phyloP scores from a whole-genome alignment of 108 stramenopile genomes.

The Parietichytrium sp. region DNA sequence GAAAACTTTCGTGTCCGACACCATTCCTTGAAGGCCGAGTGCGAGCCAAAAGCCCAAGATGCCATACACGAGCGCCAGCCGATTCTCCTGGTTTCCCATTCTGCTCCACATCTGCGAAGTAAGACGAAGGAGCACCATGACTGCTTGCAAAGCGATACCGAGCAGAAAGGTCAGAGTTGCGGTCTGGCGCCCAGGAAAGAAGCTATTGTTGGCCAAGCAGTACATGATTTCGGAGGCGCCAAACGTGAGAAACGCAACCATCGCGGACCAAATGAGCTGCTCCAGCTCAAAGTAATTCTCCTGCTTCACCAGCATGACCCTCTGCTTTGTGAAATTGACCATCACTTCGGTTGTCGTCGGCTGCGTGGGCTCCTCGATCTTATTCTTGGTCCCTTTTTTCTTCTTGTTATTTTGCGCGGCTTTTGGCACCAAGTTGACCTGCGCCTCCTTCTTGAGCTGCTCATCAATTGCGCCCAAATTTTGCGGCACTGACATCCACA shows the following conservation, averaged over 20 bases:
- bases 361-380: too few relatives aligned
- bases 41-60: background rate
- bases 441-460: too few relatives aligned
- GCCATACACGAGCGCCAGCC: background rate
- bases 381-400: too few relatives aligned
- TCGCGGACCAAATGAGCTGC: too few relatives aligned
- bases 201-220: background rate
- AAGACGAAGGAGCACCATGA: constrained; percentile 1
- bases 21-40: background rate
- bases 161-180: constrained; percentile 27
- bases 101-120: background rate
- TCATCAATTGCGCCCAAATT: too few relatives aligned
- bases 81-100: background rate
- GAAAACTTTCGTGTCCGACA: constrained; percentile 16
- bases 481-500: too few relatives aligned
- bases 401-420: too few relatives aligned
- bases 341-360: too few relatives aligned
- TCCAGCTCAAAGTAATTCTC: too few relatives aligned
- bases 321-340: too few relatives aligned
- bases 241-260: background rate
- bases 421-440: too few relatives aligned
- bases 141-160: background rate
- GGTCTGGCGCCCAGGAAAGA: background rate
- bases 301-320: too few relatives aligned
- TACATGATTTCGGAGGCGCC: background rate